A percentile compares a stretch with the other conserved stretches of the same genome.
phyloP scores from a whole-genome alignment of 805 yeast genomes.

The Clavispora asparagi region DNA sequence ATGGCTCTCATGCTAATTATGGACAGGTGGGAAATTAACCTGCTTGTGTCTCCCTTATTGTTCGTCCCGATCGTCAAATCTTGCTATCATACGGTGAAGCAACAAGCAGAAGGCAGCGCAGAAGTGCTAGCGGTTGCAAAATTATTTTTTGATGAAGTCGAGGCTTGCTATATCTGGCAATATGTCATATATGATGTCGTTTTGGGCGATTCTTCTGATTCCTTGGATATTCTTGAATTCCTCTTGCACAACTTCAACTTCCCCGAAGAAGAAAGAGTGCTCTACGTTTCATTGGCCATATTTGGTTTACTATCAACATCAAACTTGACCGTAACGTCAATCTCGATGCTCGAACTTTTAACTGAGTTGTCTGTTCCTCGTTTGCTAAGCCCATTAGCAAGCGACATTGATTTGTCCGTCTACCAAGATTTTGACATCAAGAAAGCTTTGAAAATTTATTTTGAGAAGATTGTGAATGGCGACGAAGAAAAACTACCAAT shows the following conservation, averaged over 20 bases:
- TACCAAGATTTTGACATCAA: too few species aligned
- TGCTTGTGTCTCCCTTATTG: slow-evolving; percentile 61
- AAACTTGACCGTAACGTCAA: slow-evolving; percentile 23
- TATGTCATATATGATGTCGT: slow-evolving; percentile 45
- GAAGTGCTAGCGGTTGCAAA: slow-evolving; percentile 56
- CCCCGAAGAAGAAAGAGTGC: slow-evolving; percentile 81
- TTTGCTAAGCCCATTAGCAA: slow-evolving; percentile 33
- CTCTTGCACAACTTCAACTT: slow-evolving; percentile 63
- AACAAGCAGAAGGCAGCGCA: background rate
- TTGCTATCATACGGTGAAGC: slow-evolving; percentile 23
- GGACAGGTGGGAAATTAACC: slow-evolving; percentile 95
- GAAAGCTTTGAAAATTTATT: slow-evolving; percentile 11
- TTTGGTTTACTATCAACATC: slow-evolving; percentile 37
- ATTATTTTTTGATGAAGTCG: slow-evolving; percentile 81
- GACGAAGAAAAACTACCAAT: slow-evolving; percentile 12
- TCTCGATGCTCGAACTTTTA: slow-evolving; percentile 37
- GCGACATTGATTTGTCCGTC: background rate
- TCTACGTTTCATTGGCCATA: slow-evolving; percentile 71
- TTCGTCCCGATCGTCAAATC: slow-evolving; percentile 60
- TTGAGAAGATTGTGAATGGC: slow-evolving; percentile 7
- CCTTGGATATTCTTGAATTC: slow-evolving; percentile 50
- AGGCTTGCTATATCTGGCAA: slow-evolving; percentile 74
- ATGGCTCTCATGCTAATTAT: slow-evolving; percentile 64
- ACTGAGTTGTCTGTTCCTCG: slow-evolving; percentile 58
- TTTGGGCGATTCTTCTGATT: slow-evolving; percentile 17